Conservation (phyloP, 345 rosid genomes). For the Eucalyptus decipiens region DNA sequence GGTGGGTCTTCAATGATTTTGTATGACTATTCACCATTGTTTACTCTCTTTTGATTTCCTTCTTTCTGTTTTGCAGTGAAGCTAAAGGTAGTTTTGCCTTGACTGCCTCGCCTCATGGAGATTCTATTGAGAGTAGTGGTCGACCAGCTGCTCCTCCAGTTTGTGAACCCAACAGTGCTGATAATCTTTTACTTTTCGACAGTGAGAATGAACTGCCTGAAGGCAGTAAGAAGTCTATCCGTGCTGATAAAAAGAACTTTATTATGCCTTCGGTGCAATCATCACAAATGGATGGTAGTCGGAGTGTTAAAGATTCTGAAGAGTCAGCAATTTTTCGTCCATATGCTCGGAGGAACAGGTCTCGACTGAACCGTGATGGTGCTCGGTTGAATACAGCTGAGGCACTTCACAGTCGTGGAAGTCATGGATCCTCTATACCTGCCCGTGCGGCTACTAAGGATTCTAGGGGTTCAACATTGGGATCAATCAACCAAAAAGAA, state of each 20-base stretch:
- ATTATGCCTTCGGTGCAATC: slow-evolving; percentile 55
- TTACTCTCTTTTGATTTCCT: neutral
- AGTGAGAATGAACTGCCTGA: slow-evolving; percentile 65
- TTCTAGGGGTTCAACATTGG: slow-evolving; percentile 37
- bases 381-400: slow-evolving; percentile 75
- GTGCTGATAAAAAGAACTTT: slow-evolving; percentile 41
- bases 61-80: slow-evolving; percentile 48
- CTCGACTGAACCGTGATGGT: slow-evolving; percentile 73
- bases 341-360: slow-evolving; percentile 93
- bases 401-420: slow-evolving; percentile 55
- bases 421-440: slow-evolving; percentile 50
- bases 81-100: slow-evolving; percentile 90
- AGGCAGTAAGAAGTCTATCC: slow-evolving; percentile 30
- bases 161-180: slow-evolving; percentile 87
- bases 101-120: slow-evolving; percentile 92
- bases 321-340: slow-evolving; percentile 98
- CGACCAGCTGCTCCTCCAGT: slow-evolving; percentile 59
- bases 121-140: slow-evolving; percentile 96
- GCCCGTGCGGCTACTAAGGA: slow-evolving; percentile 45
- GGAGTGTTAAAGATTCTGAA: slow-evolving; percentile 76
- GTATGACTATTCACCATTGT: neutral
- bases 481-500: slow-evolving; percentile 49
- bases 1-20: neutral
- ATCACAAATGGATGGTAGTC: slow-evolving; percentile 48
- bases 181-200: slow-evolving; percentile 72